phyloP scores from a whole-genome alignment of 441 rosid genomes.

The Sinapis alba region DNA sequence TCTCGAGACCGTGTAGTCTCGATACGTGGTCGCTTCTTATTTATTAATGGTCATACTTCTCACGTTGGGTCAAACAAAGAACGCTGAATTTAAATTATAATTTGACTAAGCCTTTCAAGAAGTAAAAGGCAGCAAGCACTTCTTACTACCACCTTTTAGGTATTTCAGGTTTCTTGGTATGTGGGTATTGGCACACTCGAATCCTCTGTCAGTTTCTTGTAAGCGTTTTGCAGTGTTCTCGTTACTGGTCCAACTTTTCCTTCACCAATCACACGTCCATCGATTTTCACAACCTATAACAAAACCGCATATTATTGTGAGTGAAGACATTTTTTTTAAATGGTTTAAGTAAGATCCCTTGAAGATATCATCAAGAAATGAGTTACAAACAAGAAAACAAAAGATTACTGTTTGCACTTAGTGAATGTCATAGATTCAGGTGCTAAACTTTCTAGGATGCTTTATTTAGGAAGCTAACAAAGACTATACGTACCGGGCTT shows the following conservation, averaged over 20 bases:
- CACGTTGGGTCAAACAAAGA: slow-evolving; percentile 22
- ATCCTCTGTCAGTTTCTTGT: slow-evolving; percentile 60
- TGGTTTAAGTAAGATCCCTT: background rate
- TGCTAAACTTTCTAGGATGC: background rate
- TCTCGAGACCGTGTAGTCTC: background rate
- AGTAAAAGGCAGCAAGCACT: slow-evolving; percentile 3
- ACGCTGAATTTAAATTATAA: slow-evolving; percentile 2
- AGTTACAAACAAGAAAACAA: background rate
- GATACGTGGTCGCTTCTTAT: slow-evolving; percentile 16
- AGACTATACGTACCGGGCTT: slow-evolving; percentile 54
- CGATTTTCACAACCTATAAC: slow-evolving; percentile 71
- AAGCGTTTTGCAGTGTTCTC: slow-evolving; percentile 56
- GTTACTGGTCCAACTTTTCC: slow-evolving; percentile 79
- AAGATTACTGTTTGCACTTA: background rate
- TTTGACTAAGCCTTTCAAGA: background rate
- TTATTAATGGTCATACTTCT: slow-evolving; percentile 1
- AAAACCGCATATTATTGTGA: background rate
- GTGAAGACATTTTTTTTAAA: background rate
- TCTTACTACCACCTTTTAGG: background rate
- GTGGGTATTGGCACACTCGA: slow-evolving; percentile 86
- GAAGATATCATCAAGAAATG: background rate
- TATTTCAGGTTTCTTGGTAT: slow-evolving; percentile 31
- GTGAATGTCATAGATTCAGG: background rate
- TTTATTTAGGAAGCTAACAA: background rate
- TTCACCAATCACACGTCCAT: slow-evolving; percentile 72